Evolutionary conservation across 2,329 filamentous ascomycete genomes (phyloP), one percentile per base, ranked within the genome.

Genomic region (Myriosclerotinia duriaeana): DNA sequence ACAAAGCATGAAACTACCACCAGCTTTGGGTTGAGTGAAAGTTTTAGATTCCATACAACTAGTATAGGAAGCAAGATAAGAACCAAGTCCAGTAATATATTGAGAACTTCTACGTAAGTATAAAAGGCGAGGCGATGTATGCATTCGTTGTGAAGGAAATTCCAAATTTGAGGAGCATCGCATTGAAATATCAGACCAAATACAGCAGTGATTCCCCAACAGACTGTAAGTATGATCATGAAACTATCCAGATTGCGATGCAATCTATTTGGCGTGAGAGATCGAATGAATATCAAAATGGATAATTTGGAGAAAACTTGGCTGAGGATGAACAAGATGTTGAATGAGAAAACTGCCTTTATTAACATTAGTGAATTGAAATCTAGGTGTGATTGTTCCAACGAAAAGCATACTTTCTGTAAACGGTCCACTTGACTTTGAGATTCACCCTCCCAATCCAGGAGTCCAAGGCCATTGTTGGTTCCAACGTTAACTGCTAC

Each of bases 1-100:
- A 58, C 5, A 22, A 58, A 58, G 34, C 54, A 58, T 58, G 34
- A 38, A 26, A 58, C 4, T 12, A 58, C 7, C 38, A 58, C 20
- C 15, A 58, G 22, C 20, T 58, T 58, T 15, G 54, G 34, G 17
- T 58, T n/a, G 15, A 44, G 20, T 22, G 34, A 3, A 42, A 58
- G 54, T 20, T 58, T 42, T 12, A 58, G 54, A 58, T 58, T 58
- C 54, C 54, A 58, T 17, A 58, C 20, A 12, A 58, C 54, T 8
- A 26, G 3, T 30, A 58, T 44, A 12, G 54, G 54, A 58, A 58
- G 54, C 14, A 58, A 14, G 20, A 42, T 9, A 4, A 58, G 54
- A 42, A 58, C 38, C 7, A 26, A 36, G 15, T 58, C 54, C 38
- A 58, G 34, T 58, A 42, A 5, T 4, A 58, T 58, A 22, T 58